A percentile compares a stretch with the other conserved stretches of the same genome.
These are phyloP conservation scores for Helenozyma rhizophorensis DNA, from an alignment of 805 yeast genomes.

Conservation along the genomic window DNA sequence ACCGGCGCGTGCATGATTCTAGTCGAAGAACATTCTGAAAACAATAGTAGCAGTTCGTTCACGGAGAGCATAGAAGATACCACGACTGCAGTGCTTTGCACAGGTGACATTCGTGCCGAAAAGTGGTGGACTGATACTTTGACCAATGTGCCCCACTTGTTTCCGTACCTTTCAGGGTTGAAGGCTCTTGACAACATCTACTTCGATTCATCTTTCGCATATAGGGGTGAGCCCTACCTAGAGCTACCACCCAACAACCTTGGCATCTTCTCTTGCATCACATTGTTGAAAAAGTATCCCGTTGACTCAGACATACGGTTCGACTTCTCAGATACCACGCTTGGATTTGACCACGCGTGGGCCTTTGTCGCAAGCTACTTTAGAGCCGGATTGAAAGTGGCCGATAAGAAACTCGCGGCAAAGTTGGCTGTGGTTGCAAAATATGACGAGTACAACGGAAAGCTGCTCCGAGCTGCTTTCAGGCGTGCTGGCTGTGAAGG, in stretches of 20 bases:
- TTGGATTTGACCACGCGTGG: conserved; percentile 57
- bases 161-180: conserved; percentile 36
- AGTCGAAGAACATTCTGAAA: conserved; percentile 38
- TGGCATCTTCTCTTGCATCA: conserved; percentile 34
- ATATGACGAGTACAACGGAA: conserved; percentile 8
- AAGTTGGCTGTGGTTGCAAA: conserved; percentile 5
- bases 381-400: conserved; percentile 11
- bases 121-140: conserved; percentile 43
- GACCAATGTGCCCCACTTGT: conserved; percentile 33
- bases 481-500: no score
- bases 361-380: conserved; percentile 26
- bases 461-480: neutral
- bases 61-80: no score
- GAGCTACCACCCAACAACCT: conserved; percentile 38
- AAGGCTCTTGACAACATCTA: conserved; percentile 42
- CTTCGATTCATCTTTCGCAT: conserved; percentile 51
- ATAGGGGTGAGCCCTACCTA: conserved; percentile 46
- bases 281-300: conserved; percentile 35
- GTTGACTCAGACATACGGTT: conserved; percentile 35
- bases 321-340: conserved; percentile 33
- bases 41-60: no score
- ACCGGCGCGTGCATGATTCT: conserved; percentile 57
- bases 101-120: conserved; percentile 60
- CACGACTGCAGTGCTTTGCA: conserved; percentile 37
- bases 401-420: neutral